Conservation (phyloP, 345 rosid genomes). For the Lumnitzera racemosa region DNA sequence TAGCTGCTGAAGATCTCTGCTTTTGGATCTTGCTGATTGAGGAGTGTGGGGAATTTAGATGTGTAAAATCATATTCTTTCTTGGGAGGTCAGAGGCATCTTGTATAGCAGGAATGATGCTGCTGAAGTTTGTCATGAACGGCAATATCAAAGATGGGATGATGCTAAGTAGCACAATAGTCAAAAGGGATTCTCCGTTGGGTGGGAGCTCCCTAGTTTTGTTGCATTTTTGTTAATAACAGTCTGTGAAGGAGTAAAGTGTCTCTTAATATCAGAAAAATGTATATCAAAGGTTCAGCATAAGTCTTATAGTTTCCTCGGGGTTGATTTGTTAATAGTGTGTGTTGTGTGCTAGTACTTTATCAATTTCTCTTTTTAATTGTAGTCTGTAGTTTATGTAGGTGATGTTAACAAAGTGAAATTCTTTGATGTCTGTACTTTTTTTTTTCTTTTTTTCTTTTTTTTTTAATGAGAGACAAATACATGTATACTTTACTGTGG, state of each 20-base stretch:
- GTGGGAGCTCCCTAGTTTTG: slow-evolving; percentile 14
- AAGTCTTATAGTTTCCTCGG: slow-evolving; percentile 5
- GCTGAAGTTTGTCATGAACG: slow-evolving; percentile 16
- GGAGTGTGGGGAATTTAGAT: slow-evolving; percentile 18
- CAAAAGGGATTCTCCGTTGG: slow-evolving; percentile 14
- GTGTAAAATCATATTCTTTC: slow-evolving; percentile 21
- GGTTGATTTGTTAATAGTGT: no score
- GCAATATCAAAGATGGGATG: slow-evolving; percentile 22
- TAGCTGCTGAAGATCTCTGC: slow-evolving; percentile 21
- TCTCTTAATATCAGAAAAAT: slow-evolving; percentile 29
- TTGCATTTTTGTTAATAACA: slow-evolving; percentile 33
- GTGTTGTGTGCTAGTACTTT: no score
- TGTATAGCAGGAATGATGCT: slow-evolving; percentile 39
- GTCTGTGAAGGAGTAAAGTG: slow-evolving; percentile 10
- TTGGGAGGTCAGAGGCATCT: slow-evolving; percentile 27
- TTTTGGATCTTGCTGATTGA: slow-evolving; percentile 19
- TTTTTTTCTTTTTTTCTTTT: no score
- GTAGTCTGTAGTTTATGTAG: no score
- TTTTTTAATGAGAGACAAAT: no score
- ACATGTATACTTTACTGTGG: no score
- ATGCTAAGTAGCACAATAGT: slow-evolving; percentile 19
- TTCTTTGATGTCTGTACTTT: no score
- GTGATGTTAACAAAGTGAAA: no score
- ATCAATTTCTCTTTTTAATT: no score
- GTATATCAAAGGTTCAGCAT: slow-evolving; percentile 24